A percentile compares a stretch with the other conserved stretches of the same genome.
Conservation (phyloP, 768 basidiomycete genomes). For the Kwoniella europaea region DNA sequence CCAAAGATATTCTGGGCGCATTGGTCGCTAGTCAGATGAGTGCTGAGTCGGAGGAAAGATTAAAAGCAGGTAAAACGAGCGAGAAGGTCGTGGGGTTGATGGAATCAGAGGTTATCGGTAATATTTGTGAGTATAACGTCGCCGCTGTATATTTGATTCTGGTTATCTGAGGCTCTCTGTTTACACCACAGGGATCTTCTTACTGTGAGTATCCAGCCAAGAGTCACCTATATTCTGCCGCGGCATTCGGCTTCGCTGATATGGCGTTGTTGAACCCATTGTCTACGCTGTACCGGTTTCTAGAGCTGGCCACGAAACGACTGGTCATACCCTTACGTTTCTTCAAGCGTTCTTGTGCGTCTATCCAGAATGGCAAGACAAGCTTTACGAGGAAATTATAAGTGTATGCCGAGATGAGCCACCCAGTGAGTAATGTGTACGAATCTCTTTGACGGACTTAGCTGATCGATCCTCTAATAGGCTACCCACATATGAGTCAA, state of each 20-base stretch:
- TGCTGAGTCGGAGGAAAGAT: conserved; percentile 26
- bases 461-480: not conserved
- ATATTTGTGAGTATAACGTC: conserved; percentile 30
- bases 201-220: conserved; percentile 22
- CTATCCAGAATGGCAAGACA: conserved; percentile 50
- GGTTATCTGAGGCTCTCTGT: not conserved
- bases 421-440: conserved; percentile 25
- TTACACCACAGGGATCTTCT: conserved; percentile 23
- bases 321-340: conserved; percentile 46
- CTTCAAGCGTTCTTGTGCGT: conserved; percentile 45
- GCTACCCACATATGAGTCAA: conserved; percentile 29
- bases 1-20: conserved; percentile 29
- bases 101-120: conserved; percentile 44
- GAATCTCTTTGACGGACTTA: too few relatives aligned
- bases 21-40: conserved; percentile 34
- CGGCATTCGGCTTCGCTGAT: too few relatives aligned
- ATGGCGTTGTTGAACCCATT: too few relatives aligned
- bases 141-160: too few relatives aligned
- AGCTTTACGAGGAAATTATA: conserved; percentile 39
- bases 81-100: conserved; percentile 28
- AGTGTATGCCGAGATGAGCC: conserved; percentile 29
- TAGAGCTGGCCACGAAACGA: conserved; percentile 53
- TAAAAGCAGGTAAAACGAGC: conserved; percentile 13
- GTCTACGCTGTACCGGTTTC: too few relatives aligned
- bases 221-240: too few relatives aligned